Conservation (phyloP, 305 asterid species). For the Fraxinus greggii region DNA sequence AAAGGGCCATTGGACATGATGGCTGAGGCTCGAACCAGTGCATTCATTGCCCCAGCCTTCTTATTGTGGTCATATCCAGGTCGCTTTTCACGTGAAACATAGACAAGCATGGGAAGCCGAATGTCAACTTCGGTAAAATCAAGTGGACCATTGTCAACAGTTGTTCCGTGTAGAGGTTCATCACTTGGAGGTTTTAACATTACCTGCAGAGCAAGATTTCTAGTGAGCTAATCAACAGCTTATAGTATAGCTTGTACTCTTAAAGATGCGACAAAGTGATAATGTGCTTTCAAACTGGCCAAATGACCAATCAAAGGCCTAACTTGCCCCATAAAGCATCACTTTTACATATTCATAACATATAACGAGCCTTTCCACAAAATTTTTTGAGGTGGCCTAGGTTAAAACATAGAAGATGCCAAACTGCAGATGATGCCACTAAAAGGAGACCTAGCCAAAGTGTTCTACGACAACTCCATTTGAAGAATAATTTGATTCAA, state of each 20-base stretch:
- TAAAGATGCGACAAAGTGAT: not conserved
- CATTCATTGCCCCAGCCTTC: conserved; percentile 97
- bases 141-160: conserved; percentile 48
- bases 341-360: not conserved
- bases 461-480: not conserved
- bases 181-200: conserved; percentile 99
- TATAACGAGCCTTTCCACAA: not conserved
- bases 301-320: not conserved
- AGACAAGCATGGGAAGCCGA: conserved; percentile 82
- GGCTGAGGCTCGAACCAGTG: conserved; percentile 88
- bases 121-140: conserved; percentile 80
- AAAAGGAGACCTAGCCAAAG: not conserved
- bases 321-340: not conserved
- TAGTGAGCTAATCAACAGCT: conserved; percentile 4
- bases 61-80: conserved; percentile 92
- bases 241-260: not conserved
- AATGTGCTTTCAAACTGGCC: not conserved
- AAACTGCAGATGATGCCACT: not conserved
- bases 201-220: conserved; percentile 47
- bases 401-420: not conserved
- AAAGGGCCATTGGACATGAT: conserved; percentile 92
- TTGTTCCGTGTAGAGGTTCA: conserved; percentile 60
- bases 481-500: not conserved
- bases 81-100: conserved; percentile 86
- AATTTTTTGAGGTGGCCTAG: not conserved